Percentiles rank a stretch among this genome's conserved stretches.
Conservation (phyloP, 495 filamentous ascomycete species). For the Aspergillus steynii region DNA sequence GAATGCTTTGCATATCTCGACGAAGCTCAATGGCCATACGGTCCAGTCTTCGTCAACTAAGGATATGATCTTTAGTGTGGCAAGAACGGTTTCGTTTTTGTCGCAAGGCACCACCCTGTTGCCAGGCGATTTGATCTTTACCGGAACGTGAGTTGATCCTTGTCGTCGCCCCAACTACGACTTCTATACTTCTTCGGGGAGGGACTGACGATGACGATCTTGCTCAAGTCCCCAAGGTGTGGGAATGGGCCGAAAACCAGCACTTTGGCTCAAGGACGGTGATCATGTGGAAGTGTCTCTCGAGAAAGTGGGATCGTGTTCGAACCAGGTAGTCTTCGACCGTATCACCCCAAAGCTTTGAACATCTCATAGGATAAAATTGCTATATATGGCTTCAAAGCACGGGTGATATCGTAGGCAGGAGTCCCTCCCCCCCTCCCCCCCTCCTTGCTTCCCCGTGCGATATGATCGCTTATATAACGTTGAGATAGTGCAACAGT, state of each 20-base stretch:
- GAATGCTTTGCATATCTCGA: slow-evolving; percentile 63
- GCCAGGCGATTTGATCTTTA: slow-evolving; percentile 82
- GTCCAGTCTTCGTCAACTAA: slow-evolving; percentile 74
- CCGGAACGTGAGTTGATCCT: slow-evolving; percentile 67
- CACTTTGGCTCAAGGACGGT: slow-evolving; percentile 76
- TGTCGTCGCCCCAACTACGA: no score
- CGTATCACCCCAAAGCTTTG: slow-evolving; percentile 57
- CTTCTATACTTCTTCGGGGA: not conserved
- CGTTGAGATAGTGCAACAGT: not conserved
- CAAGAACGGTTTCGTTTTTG: slow-evolving; percentile 70
- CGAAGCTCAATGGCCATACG: slow-evolving; percentile 68
- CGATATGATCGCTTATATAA: not conserved
- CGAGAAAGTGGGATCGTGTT: slow-evolving; percentile 68
- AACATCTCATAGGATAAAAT: not conserved
- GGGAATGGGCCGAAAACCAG: slow-evolving; percentile 72
- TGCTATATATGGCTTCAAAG: not conserved
- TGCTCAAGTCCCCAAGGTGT: slow-evolving; percentile 67
- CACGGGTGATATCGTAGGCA: not conserved
- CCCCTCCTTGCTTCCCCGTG: not conserved
- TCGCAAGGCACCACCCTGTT: slow-evolving; percentile 75
- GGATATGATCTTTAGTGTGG: slow-evolving; percentile 83
- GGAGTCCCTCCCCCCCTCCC: not conserved
- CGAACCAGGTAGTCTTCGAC: slow-evolving; percentile 70
- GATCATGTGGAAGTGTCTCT: slow-evolving; percentile 76
- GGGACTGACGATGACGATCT: slow-evolving; percentile 13